Evolutionary conservation across 78 protist genomes (phyloP), one percentile per base, ranked within the genome.

Genomic region (Thecamonas trahens): DNA sequence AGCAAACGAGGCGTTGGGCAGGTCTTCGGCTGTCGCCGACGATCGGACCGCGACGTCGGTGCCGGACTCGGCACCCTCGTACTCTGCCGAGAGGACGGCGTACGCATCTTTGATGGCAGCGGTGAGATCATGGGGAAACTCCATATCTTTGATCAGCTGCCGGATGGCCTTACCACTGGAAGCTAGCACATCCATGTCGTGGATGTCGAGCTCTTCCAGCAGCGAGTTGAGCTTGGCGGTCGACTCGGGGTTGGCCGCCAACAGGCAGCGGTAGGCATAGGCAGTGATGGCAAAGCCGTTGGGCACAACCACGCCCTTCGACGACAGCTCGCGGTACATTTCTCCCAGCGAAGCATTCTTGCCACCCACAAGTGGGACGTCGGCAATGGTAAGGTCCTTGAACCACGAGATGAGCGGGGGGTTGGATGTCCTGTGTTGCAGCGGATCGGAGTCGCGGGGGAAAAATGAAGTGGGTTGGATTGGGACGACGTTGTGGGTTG

Each of bases 1-100:
- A 17, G 71, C 71, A 38, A 67, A 67, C 60, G 71, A 67, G 40
- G 71, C 71, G 38, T 40, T 62, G 13, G 71, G 71, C 28, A 67
- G 60, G 11, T 67, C 71, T 40, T 67, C 71, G 28, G 71, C 71
- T 24, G 71, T 67, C 22, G 71, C 71, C 9, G 63, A 54, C 22
- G 71, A 67, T 28, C 71, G 57, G 35, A 67, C 71, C 6, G 71
- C 71, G 13, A 50, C n/a, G 6, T 31, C 61, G 28, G 32, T 6
- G 35, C 17, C 35, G 22, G 17, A 9, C 9, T 61, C 71, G 15
- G 35, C 57, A 9, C 60, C 71, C n/a, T n/a, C 13, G 26, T 34
- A n/a, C 28, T 14, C 22, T 44, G 8, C 38, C 40, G 40, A 62
- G 50, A 67, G 39, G 5, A 8, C 29, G 22, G 6, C 45, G 37